A percentile compares a stretch with the other conserved stretches of the same genome.
Conservation (phyloP, 2,329 filamentous ascomycete species). For the Xylogone sp. region DNA sequence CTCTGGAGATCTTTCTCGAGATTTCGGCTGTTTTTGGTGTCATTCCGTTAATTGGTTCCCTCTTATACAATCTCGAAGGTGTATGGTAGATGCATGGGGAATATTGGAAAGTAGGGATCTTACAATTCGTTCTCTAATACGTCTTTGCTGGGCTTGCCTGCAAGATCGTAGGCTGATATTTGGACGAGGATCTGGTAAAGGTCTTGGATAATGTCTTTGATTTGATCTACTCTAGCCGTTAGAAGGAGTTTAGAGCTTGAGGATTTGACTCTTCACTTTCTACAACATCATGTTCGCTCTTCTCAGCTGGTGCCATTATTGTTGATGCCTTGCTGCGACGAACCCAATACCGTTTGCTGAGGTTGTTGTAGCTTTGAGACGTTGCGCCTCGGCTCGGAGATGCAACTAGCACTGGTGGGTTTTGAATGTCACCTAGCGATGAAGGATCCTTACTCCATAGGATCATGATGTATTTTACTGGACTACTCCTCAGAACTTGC, state of each 20-base stretch:
- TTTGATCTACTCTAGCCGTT: conserved; percentile 28
- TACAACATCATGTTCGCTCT: conserved; percentile 30
- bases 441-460: too few relatives aligned
- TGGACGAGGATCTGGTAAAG: conserved; percentile 63
- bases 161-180: conserved; percentile 55
- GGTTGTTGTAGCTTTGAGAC: not conserved
- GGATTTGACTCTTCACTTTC: conserved; percentile 25
- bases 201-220: conserved; percentile 60
- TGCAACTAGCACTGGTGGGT: conserved; percentile 6
- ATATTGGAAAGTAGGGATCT: conserved; percentile 4
- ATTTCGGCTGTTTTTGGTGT: conserved; percentile 34
- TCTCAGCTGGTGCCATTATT: conserved; percentile 32
- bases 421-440: too few relatives aligned
- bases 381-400: not conserved
- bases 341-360: not conserved
- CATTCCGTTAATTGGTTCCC: not conserved
- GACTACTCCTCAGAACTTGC: too few relatives aligned
- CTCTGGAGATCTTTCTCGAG: conserved; percentile 36
- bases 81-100: conserved; percentile 1
- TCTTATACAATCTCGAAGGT: too few relatives aligned
- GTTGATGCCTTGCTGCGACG: not conserved
- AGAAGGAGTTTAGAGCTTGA: not conserved
- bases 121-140: conserved; percentile 53
- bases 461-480: too few relatives aligned
- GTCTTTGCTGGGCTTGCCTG: conserved; percentile 44